Evolutionary conservation across 257 asterid species (phyloP).

Genomic region (Fraxinus cuspidata): DNA sequence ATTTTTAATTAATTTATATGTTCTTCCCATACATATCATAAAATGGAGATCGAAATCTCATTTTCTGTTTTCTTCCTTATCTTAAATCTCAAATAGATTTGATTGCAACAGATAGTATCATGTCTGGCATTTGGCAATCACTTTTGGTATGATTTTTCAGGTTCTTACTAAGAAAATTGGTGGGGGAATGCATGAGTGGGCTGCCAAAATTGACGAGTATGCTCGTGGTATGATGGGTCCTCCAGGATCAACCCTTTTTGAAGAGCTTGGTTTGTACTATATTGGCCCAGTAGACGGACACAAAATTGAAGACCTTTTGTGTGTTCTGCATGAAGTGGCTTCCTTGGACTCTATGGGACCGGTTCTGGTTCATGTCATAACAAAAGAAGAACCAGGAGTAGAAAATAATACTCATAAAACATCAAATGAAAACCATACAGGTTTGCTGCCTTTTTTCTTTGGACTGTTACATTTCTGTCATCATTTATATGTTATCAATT

Average conservation of each 20-base stretch:
- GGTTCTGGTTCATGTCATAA: constrained; percentile 81
- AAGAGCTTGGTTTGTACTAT: constrained; percentile 92
- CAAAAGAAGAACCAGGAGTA: constrained; percentile 50
- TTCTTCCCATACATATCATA: not conserved
- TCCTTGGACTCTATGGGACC: constrained; percentile 91
- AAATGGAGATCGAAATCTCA: not conserved
- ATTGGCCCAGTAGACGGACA: constrained; percentile 96
- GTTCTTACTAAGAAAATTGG: constrained; percentile 76
- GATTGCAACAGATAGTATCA: constrained; percentile 1
- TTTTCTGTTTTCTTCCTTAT: not conserved
- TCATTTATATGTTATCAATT: not conserved
- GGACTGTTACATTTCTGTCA: not conserved
- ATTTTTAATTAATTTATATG: not conserved
- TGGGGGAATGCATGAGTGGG: constrained; percentile 89
- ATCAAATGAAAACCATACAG: constrained; percentile 35
- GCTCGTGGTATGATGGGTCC: constrained; percentile 97
- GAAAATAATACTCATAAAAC: constrained; percentile 32
- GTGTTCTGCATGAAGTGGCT: constrained; percentile 79
- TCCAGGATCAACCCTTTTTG: constrained; percentile 85
- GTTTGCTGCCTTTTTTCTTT: constrained; percentile 31
- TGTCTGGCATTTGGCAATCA: not conserved
- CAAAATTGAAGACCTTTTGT: constrained; percentile 80
- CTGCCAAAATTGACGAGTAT: constrained; percentile 92
- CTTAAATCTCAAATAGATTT: constrained; percentile 1
- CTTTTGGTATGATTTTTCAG: constrained; percentile 40